Evolutionary conservation across 1,139 yeast species (phyloP).

Genomic region (Kodamaea suecica): DNA sequence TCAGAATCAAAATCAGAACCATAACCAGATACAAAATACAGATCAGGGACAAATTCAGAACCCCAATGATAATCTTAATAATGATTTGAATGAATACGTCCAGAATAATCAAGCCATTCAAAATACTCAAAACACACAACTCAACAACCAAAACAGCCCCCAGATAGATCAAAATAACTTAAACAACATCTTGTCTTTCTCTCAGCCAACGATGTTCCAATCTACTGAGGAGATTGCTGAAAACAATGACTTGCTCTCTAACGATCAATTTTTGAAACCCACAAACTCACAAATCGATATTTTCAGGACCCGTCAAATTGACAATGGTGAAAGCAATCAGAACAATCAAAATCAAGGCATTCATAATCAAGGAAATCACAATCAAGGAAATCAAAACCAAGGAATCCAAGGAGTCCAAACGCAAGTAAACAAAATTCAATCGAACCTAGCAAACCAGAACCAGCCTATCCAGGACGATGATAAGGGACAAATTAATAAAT

Average conservation of each 20-base stretch:
- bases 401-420: too few species aligned
- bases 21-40: neutral
- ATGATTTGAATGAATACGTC: slow-evolving; percentile 4
- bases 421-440: slow-evolving; percentile 2
- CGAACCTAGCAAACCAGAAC: slow-evolving; percentile 2
- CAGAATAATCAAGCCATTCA: slow-evolving; percentile 2
- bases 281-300: slow-evolving; percentile 1
- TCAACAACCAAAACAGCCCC: slow-evolving; percentile 3
- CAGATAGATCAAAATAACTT: slow-evolving; percentile 13
- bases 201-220: slow-evolving; percentile 27
- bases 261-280: slow-evolving; percentile 12
- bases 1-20: slow-evolving; percentile 1
- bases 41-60: neutral
- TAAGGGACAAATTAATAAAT: neutral
- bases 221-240: slow-evolving; percentile 11
- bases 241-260: slow-evolving; percentile 10
- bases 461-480: slow-evolving; percentile 4
- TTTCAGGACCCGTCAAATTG: too few species aligned
- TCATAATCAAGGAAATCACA: neutral
- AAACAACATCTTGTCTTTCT: slow-evolving; percentile 27
- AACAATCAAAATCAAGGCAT: neutral
- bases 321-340: neutral
- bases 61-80: too few species aligned
- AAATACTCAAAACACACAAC: slow-evolving; percentile 3
- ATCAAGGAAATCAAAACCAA: neutral